Conservation (phyloP, 306 rosid genomes). For the Datisca glomerata region DNA sequence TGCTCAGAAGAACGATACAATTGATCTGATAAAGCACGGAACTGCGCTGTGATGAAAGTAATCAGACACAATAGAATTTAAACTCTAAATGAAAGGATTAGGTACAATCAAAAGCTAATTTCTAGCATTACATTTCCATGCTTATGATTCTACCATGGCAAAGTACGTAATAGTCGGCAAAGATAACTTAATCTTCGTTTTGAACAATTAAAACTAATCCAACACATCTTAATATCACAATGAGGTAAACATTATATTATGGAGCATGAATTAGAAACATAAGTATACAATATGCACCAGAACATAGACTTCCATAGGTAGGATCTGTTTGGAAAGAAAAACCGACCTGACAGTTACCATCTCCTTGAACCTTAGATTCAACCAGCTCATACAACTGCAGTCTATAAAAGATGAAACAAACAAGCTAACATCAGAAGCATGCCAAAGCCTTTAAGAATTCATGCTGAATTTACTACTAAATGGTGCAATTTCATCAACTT, state of each 20-base stretch:
- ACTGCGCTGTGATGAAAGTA: constrained; percentile 44
- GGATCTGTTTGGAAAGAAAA: too few species aligned
- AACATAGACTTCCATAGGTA: too few species aligned
- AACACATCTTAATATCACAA: not conserved
- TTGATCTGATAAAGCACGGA: constrained; percentile 93
- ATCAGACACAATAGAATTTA: too few species aligned
- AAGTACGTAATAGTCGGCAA: too few species aligned
- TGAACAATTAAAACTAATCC: constrained; percentile 7
- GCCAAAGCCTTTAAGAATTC: too few species aligned
- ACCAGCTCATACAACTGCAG: constrained; percentile 76
- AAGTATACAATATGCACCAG: too few species aligned
- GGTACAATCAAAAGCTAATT: too few species aligned
- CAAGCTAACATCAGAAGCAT: constrained; percentile 17
- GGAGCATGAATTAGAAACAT: not conserved
- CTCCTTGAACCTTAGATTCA: constrained; percentile 78
- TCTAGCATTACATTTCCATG: too few species aligned
- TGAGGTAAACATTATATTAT: not conserved
- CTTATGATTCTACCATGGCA: too few species aligned
- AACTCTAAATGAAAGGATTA: too few species aligned
- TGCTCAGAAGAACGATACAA: constrained; percentile 76
- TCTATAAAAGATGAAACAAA: constrained; percentile 32
- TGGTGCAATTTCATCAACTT: not conserved
- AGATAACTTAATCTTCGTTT: too few species aligned
- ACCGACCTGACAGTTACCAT: constrained; percentile 96
- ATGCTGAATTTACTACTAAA: too few species aligned